These are phyloP conservation scores for Suillus lakei DNA, from an alignment of 768 basidiomycete species.

Conservation along the genomic window DNA sequence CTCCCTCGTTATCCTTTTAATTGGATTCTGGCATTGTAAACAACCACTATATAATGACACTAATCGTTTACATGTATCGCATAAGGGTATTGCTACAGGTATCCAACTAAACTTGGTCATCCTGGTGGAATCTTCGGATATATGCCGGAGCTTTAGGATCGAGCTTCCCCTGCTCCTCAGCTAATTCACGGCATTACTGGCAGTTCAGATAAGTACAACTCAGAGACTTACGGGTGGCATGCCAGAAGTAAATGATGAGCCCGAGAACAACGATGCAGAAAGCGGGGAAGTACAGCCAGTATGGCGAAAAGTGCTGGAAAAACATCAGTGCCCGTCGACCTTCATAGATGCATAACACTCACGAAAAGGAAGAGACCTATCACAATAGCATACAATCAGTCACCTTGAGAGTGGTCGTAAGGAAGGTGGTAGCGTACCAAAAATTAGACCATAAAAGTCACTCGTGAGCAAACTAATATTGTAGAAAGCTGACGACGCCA, in stretches of 20 bases:
- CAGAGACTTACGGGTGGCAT: constrained; percentile 68
- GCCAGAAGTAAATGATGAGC: constrained; percentile 87
- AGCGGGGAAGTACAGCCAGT: constrained; percentile 88
- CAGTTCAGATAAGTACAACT: not conserved
- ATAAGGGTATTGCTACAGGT: constrained; percentile 10
- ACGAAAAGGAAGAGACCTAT: constrained; percentile 59
- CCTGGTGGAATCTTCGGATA: constrained; percentile 39
- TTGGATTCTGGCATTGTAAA: constrained; percentile 31
- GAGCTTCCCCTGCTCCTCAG: constrained; percentile 73
- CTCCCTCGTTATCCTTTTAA: constrained; percentile 19
- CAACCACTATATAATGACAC: constrained; percentile 3
- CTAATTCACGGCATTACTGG: constrained; percentile 39
- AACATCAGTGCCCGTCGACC: not conserved
- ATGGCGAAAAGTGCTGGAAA: constrained; percentile 75
- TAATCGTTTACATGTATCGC: not conserved
- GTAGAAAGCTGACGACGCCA: constrained; percentile 85
- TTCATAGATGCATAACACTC: constrained; percentile 22
- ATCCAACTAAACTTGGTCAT: constrained; percentile 22
- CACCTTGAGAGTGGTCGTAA: constrained; percentile 10
- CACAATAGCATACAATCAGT: constrained; percentile 3
- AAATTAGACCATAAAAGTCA: constrained; percentile 86
- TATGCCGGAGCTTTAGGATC: constrained; percentile 66
- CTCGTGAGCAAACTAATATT: constrained; percentile 86
- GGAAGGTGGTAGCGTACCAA: constrained; percentile 45
- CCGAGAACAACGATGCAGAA: constrained; percentile 74